Percentiles rank a stretch among this genome's conserved stretches.
These are phyloP conservation scores for Xylariaceae sp. DNA, from an alignment of 2,329 filamentous ascomycete genomes.

Conservation along the genomic window DNA sequence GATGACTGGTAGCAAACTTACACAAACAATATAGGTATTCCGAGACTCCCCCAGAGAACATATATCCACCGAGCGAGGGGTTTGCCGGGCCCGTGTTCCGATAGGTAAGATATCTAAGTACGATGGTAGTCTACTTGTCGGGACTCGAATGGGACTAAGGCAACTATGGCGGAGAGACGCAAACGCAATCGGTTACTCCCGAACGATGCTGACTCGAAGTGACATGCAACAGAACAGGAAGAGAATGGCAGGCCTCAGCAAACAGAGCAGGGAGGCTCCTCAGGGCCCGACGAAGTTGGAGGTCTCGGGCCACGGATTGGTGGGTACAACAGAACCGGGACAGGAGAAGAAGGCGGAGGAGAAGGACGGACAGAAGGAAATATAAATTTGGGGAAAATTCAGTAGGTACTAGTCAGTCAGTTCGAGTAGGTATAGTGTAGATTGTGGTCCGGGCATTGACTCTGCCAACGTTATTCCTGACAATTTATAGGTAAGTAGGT, in stretches of 20 bases:
- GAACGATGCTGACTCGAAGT: slow-evolving; percentile 9
- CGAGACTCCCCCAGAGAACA: not conserved
- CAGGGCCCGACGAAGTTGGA: slow-evolving; percentile 9
- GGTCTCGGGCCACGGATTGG: slow-evolving; percentile 15
- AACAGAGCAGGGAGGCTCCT: slow-evolving; percentile 5
- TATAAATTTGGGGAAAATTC: slow-evolving; percentile 10
- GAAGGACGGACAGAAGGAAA: slow-evolving; percentile 6
- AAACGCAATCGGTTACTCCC: slow-evolving; percentile 5
- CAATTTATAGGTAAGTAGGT: too few relatives aligned
- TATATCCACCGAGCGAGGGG: not conserved
- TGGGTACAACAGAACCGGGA: slow-evolving; percentile 15
- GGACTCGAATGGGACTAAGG: slow-evolving; percentile 8
- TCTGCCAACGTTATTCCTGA: too few relatives aligned
- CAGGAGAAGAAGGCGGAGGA: slow-evolving; percentile 2
- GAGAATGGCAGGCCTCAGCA: slow-evolving; percentile 1
- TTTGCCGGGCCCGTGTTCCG: not conserved
- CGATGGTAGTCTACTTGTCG: not conserved
- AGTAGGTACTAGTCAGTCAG: not conserved
- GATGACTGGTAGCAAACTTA: not conserved
- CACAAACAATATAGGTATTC: not conserved
- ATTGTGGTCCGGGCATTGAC: too few relatives aligned
- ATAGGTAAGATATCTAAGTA: not conserved
- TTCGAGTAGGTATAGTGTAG: not conserved
- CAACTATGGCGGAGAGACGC: slow-evolving; percentile 2
- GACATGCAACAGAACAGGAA: not conserved